Conservation (phyloP, 495 filamentous ascomycete genomes). For the Neurospora tetraspora region DNA sequence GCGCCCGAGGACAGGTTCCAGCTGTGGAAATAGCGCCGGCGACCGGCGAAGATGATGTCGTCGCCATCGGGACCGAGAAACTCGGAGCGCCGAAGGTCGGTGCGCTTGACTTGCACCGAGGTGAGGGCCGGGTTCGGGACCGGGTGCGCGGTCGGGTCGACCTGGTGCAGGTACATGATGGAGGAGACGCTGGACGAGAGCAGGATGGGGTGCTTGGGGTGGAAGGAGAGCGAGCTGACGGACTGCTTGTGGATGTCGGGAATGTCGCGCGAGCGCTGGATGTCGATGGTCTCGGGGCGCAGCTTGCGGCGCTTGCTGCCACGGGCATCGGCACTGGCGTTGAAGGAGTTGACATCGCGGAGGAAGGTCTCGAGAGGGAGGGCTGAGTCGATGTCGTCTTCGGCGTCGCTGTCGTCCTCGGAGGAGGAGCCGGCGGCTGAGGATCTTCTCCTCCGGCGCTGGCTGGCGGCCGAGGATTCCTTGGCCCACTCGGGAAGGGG, state of each 20-base stretch:
- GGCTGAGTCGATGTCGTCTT: conserved; percentile 48
- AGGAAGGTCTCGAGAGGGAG: conserved; percentile 75
- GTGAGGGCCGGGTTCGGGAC: conserved; percentile 78
- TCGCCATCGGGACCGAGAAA: conserved; percentile 55
- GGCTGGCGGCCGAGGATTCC: conserved; percentile 33
- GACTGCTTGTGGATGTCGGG: conserved; percentile 52
- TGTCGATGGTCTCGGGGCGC: conserved; percentile 78
- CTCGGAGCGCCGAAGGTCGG: conserved; percentile 67
- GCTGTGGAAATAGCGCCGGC: conserved; percentile 83
- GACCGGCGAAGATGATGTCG: conserved; percentile 74
- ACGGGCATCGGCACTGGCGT: conserved; percentile 23
- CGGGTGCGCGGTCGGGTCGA: conserved; percentile 61
- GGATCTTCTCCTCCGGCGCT: conserved; percentile 45
- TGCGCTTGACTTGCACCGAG: conserved; percentile 73
- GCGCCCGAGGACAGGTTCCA: conserved; percentile 79
- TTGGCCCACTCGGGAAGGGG: conserved; percentile 73
- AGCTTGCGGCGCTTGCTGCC: conserved; percentile 50
- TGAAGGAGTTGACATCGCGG: conserved; percentile 50
- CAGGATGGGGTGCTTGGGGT: conserved; percentile 76
- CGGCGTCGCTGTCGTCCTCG: conserved; percentile 52
- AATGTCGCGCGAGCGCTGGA: conserved; percentile 50
- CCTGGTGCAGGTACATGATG: conserved; percentile 78
- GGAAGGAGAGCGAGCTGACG: conserved; percentile 77
- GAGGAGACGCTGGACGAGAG: conserved; percentile 80
- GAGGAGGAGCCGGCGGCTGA: conserved; percentile 41